phyloP scores from a whole-genome alignment of 768 basidiomycete species.

The Lactarius indigo region DNA sequence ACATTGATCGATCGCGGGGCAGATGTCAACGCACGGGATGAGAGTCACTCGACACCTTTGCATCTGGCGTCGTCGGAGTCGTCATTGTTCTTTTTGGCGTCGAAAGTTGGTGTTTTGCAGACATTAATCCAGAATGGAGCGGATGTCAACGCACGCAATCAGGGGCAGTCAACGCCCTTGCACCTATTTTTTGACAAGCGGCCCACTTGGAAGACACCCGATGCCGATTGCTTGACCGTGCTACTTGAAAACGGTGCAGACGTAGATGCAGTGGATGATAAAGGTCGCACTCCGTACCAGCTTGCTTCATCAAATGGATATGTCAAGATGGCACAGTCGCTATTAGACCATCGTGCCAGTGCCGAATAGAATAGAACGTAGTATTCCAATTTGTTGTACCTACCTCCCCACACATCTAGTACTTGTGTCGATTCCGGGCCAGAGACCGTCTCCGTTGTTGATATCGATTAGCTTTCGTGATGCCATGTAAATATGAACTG shows the following conservation, averaged over 20 bases:
- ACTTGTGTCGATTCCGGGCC: no score
- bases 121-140: no score
- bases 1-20: neutral
- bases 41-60: neutral
- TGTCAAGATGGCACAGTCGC: neutral
- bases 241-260: neutral
- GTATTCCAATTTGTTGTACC: no score
- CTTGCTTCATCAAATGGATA: neutral
- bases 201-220: rapidly evolving
- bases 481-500: neutral
- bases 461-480: neutral
- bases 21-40: neutral
- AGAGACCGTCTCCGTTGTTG: neutral
- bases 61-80: neutral
- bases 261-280: no score
- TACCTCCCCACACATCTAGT: no score
- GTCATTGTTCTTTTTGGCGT: no score
- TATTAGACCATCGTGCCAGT: no score
- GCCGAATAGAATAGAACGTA: no score
- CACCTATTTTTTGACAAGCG: no score
- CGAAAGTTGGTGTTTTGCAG: no score
- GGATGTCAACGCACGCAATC: no score
- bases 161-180: no score
- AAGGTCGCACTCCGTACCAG: neutral
- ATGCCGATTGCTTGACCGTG: neutral